Evolutionary conservation across 371 early-diverging fungal species (phyloP), one percentile per base, ranked within the genome.

Genomic region (Parasitella parasitica): DNA sequence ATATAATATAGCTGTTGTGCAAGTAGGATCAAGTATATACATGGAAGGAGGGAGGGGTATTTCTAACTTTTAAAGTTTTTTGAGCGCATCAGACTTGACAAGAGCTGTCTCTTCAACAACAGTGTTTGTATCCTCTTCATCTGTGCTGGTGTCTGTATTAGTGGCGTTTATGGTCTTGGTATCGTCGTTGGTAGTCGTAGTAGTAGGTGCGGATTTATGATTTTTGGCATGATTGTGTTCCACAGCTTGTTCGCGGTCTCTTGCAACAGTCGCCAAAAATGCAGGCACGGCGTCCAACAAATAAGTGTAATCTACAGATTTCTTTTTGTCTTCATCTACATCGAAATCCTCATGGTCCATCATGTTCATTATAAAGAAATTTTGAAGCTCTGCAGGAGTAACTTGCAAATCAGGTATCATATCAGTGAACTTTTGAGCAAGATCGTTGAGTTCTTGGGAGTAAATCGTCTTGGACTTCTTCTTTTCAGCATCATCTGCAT

Each of bases 301-400:
- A 54, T 59, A 66, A 2, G 30, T 27, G 41, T 52, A 66, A 18
- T 63, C 57, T 2, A 11, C 32, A 2, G 46, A 18, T 15, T 24
- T 30, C 6, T 39, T 34, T 24, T 39, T 41, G 18, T 7, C 27
- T 8, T 55, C 38, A 11, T 52, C 55, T 12, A 22, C 36, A 3
- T 50, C 57, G 27, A 27, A 20, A 6, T 68, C 59, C 12, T 66
- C 63, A 1, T 69, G 39, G 28, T 66, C 66, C 55, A 66, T 63
- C 39, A 66, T 38, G 27, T 69, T 63, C 59, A 69, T 66, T 30
- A 74, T 74, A 50, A 74, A 74, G 35, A 71, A 74, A 36, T 74
- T 74, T 41, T 81, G 81, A 7, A 81, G 62, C 54, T 81, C 80
- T n/a, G 81, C 82, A 7, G 84, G 76, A 2, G 82, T 78, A 1